Evolutionary conservation across 129 eudicot genomes (phyloP).

Genomic region (Scalesia atractyloides): DNA sequence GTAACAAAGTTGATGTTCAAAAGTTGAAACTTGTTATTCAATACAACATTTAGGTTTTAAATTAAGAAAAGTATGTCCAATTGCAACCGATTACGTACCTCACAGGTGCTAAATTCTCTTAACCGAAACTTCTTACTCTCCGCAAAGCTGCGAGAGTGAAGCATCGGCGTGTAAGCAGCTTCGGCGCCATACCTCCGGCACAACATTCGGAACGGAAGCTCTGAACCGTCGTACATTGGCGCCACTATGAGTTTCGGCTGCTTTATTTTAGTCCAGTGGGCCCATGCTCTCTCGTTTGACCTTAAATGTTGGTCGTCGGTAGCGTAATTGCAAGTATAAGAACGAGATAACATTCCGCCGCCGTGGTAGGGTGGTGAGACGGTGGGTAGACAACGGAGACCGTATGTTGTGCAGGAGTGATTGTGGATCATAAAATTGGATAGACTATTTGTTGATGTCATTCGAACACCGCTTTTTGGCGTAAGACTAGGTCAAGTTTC

Average conservation of each 20-base stretch:
- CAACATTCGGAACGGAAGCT: slow-evolving; percentile 90
- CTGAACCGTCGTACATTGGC: slow-evolving; percentile 96
- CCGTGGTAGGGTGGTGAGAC: neutral
- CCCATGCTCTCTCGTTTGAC: slow-evolving; percentile 77
- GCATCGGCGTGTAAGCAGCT: slow-evolving; percentile 98
- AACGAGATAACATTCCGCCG: neutral
- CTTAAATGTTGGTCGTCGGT: slow-evolving; percentile 21
- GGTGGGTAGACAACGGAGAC: no score
- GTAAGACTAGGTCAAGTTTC: no score
- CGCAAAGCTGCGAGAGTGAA: slow-evolving; percentile 65
- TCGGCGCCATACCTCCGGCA: slow-evolving; percentile 94
- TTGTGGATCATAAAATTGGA: no score
- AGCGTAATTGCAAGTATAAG: neutral
- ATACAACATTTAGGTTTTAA: no score
- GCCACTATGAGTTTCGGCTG: slow-evolving; percentile 78
- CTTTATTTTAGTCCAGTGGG: slow-evolving; percentile 89
- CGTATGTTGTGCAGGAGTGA: no score
- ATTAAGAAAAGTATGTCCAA: neutral
- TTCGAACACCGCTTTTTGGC: no score
- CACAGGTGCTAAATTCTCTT: slow-evolving; percentile 81
- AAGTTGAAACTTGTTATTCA: no score
- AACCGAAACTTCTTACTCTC: slow-evolving; percentile 67
- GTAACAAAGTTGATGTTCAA: no score
- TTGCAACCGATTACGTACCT: slow-evolving; percentile 44
- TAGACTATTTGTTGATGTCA: no score